These are phyloP conservation scores for Glonium stellatum DNA, from an alignment of 495 filamentous ascomycete genomes.

Conservation along the genomic window DNA sequence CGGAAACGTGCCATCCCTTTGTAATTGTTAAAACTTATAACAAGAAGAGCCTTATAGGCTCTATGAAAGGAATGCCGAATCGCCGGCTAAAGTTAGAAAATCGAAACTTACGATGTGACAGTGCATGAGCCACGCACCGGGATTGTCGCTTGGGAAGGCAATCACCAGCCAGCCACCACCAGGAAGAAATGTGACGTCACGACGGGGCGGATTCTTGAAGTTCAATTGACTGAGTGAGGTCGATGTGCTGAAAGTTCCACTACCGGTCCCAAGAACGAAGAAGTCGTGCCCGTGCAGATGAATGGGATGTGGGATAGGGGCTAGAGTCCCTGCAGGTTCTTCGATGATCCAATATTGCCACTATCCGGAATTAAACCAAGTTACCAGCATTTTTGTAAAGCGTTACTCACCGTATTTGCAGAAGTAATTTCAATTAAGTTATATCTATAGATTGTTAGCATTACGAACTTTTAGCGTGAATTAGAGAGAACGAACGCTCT, in stretches of 20 bases:
- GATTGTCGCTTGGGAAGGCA: slow-evolving; percentile 33
- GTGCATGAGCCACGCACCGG: slow-evolving; percentile 29
- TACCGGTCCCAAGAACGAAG: slow-evolving; percentile 31
- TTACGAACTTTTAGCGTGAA: slow-evolving; percentile 23
- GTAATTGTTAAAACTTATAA: too few relatives aligned
- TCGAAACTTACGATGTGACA: slow-evolving; percentile 36
- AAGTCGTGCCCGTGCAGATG: slow-evolving; percentile 38
- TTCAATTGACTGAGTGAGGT: slow-evolving; percentile 12
- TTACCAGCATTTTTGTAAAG: too few relatives aligned
- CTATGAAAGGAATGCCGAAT: too few relatives aligned
- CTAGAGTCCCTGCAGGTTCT: slow-evolving; percentile 22
- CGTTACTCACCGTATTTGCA: too few relatives aligned
- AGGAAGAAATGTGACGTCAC: slow-evolving; percentile 31
- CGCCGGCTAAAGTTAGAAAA: too few relatives aligned
- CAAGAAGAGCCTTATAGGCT: too few relatives aligned
- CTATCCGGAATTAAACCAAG: background rate
- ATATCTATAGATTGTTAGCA: background rate
- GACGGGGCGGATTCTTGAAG: slow-evolving; percentile 30
- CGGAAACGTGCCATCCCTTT: slow-evolving; percentile 33
- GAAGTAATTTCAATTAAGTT: too few relatives aligned
- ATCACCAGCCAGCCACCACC: slow-evolving; percentile 32
- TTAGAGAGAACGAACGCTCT: slow-evolving; percentile 30
- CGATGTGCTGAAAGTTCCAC: slow-evolving; percentile 23
- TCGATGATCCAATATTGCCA: slow-evolving; percentile 41
- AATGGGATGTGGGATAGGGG: slow-evolving; percentile 34